A percentile compares a stretch with the other conserved stretches of the same genome.
Evolutionary conservation across 306 rosid species (phyloP).

Genomic region (Cicer bijugum): DNA sequence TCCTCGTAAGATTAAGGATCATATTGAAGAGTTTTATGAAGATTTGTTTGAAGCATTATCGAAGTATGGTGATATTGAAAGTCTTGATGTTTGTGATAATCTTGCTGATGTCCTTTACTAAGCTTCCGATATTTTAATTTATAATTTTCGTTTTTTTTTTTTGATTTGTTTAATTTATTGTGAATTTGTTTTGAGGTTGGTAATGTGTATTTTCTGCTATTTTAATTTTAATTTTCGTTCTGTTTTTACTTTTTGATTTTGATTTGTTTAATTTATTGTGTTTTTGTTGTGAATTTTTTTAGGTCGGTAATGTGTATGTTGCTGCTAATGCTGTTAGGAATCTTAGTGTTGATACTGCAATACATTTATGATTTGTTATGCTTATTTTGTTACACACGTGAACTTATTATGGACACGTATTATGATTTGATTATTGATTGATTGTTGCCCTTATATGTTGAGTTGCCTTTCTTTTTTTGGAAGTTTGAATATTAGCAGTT

Average conservation of each 20-base stretch:
- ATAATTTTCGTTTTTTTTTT: not conserved
- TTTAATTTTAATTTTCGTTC: not conserved
- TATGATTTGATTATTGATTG: not conserved
- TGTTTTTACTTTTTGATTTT: not conserved
- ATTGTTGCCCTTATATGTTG: not conserved
- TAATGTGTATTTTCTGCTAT: too few relatives aligned
- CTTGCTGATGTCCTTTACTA: conserved; percentile 60
- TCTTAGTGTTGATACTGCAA: conserved; percentile 36
- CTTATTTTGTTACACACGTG: not conserved
- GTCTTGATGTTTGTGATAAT: conserved; percentile 73
- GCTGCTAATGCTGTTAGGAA: conserved; percentile 64
- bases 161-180: not conserved
- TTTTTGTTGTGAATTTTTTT: not conserved
- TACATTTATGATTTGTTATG: not conserved
- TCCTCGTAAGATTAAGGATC: conserved; percentile 62
- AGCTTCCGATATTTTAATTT: not conserved
- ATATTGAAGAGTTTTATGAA: conserved; percentile 77
- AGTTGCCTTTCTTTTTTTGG: not conserved
- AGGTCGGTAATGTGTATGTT: conserved; percentile 81
- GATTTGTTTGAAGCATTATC: conserved; percentile 68
- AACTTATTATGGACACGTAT: not conserved
- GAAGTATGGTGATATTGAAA: conserved; percentile 70
- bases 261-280: not conserved
- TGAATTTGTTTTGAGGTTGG: too few relatives aligned
- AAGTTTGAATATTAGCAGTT: not conserved